Evolutionary conservation across 352 stramenopile species (phyloP).

Genomic region (Pythium guiyangense): DNA sequence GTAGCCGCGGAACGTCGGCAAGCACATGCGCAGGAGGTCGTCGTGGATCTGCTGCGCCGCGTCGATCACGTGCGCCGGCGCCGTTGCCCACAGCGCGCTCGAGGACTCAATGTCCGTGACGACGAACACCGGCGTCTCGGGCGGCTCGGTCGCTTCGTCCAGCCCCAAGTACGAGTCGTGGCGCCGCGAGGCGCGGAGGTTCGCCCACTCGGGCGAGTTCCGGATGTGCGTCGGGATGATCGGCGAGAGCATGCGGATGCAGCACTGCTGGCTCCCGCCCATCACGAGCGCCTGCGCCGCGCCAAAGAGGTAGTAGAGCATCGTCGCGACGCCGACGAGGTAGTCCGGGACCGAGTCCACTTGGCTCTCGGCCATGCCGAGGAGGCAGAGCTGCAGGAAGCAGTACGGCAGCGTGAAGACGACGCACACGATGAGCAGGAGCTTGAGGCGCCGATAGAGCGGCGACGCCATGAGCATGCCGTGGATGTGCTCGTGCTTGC

Average conservation of each 20-base stretch:
- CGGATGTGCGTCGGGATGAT: conserved; percentile 50
- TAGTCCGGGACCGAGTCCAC: conserved; percentile 54
- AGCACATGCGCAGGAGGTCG: conserved; percentile 42
- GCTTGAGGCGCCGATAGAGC: conserved; percentile 59
- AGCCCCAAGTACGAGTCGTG: conserved; percentile 28
- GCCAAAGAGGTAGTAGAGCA: conserved; percentile 64
- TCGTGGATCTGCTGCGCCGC: conserved; percentile 58
- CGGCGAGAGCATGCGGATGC: conserved; percentile 40
- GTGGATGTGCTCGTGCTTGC: conserved; percentile 70
- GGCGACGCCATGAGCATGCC: conserved; percentile 62
- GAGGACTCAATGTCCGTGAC: conserved; percentile 78
- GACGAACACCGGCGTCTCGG: conserved; percentile 58
- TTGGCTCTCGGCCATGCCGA: conserved; percentile 31
- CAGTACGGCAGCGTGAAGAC: conserved; percentile 62
- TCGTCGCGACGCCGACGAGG: conserved; percentile 45
- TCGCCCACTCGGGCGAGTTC: conserved; percentile 26
- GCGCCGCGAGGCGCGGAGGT: conserved; percentile 14
- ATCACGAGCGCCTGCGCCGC: conserved; percentile 38
- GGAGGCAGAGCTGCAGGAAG: conserved; percentile 38
- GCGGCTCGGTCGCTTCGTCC: conserved; percentile 22
- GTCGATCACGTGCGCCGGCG: conserved; percentile 49
- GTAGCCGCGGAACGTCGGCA: conserved; percentile 58
- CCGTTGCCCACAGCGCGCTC: conserved; percentile 63
- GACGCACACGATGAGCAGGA: conserved; percentile 54
- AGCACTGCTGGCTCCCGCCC: conserved; percentile 35